Base-by-base conservation (phyloP, 2,329 filamentous ascomycete species). In the Diaporthe sp. region DNA sequence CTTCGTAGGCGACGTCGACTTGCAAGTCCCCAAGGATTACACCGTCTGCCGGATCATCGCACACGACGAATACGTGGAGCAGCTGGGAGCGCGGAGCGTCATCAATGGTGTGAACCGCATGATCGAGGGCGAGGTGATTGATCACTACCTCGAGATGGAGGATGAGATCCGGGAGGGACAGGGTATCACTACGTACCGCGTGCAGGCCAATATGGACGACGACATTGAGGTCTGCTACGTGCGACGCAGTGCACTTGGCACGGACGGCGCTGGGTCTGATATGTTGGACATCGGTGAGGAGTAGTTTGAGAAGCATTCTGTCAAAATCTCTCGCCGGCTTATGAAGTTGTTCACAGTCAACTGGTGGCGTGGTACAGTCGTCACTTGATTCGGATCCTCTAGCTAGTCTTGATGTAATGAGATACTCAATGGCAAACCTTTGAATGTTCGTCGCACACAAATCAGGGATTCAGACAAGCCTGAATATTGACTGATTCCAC, bases 61-160 rank as follows among this genome's bases (percentile, higher is more conserved):
- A 0, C 72, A 79, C 6, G 76, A 80, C 1, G 78, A 78, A 13
- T 84, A 85, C 68, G 68, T 79, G 28, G 71, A 77, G 10, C 78
- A 84, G 22, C 78, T 84, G 9, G 84, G 83, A 1, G 83, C 83
- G 0, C 77, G 80, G 12, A 83, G 82, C 19, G 80, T 81, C 33
- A 77, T 81, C 9, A 78, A 79, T 25, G 77, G 74, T 8, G 76
- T 79, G 6, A 77, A 80, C 10, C 69, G 79, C 3, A 60, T 71
- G 69, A 71, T 71, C 19, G 69, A 71, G 54, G 57, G 69, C 6
- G 72, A 78, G 25, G 22, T 83, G 7, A 77, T 82, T 30, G 77
- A 77, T 9, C 72, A 71, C 38, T 84, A 83, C 72, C 74, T 83
- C n/a, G 76, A 79, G 17, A 75, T 79, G 5, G 79, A 82, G 25